Percentiles rank a stretch among this genome's conserved stretches.
Conservation (phyloP, 345 rosid genomes). For the Iberis pinnata region DNA sequence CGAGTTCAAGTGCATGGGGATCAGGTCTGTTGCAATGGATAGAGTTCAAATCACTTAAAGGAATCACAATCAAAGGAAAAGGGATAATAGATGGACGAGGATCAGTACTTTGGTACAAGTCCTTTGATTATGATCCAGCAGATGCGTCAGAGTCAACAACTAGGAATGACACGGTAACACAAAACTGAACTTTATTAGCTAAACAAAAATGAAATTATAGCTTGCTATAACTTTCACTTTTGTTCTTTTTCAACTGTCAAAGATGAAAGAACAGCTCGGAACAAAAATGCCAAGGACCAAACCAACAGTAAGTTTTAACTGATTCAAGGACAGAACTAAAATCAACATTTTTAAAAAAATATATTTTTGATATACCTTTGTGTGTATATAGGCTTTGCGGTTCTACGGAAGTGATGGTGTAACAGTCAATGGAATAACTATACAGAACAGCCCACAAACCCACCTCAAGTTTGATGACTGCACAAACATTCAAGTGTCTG, state of each 20-base stretch:
- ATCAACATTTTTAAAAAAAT: neutral
- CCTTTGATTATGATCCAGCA: constrained; percentile 29
- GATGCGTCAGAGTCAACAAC: constrained; percentile 28
- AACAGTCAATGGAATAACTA: constrained; percentile 63
- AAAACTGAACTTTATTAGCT: constrained; percentile 1
- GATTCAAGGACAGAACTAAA: neutral
- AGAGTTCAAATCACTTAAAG: constrained; percentile 52
- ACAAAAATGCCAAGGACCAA: constrained; percentile 57
- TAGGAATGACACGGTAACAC: constrained; percentile 25
- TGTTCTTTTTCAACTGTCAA: constrained; percentile 10
- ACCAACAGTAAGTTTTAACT: constrained; percentile 52
- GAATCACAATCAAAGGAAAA: constrained; percentile 56
- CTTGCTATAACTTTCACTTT: constrained; percentile 17
- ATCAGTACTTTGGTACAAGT: constrained; percentile 70
- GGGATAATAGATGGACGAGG: constrained; percentile 85
- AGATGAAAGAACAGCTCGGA: constrained; percentile 33
- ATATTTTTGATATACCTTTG: neutral
- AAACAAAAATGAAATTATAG: neutral
- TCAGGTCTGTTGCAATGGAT: constrained; percentile 70
- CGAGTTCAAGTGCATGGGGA: constrained; percentile 55
- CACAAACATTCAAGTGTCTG: constrained; percentile 50
- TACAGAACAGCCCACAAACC: constrained; percentile 85
- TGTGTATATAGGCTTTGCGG: constrained; percentile 54
- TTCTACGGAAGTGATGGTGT: constrained; percentile 74
- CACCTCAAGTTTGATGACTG: constrained; percentile 81